These are phyloP conservation scores for Theileria equi DNA, from an alignment of 169 alveolate species.

Conservation along the genomic window DNA sequence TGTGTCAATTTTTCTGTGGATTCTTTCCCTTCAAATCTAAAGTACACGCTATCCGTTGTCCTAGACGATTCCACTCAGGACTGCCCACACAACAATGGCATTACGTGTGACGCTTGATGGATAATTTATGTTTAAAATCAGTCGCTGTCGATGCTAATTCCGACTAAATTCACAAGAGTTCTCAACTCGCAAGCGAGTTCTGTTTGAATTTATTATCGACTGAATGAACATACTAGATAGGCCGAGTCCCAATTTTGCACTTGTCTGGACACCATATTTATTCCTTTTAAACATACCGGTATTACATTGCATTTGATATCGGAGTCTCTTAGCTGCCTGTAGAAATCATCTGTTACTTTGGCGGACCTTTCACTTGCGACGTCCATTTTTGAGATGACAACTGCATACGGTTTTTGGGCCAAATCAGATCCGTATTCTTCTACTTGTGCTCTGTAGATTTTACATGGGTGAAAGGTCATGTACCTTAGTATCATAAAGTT, in stretches of 20 bases:
- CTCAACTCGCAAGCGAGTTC: too few species aligned
- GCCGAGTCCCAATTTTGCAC: slow-evolving; percentile 49
- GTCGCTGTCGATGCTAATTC: too few species aligned
- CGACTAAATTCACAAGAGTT: too few species aligned
- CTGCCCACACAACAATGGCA: too few species aligned
- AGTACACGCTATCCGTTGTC: too few species aligned
- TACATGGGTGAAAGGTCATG: too few species aligned
- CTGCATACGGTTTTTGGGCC: slow-evolving; percentile 36
- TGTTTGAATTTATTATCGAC: too few species aligned
- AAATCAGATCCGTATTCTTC: slow-evolving; percentile 22
- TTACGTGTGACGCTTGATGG: too few species aligned
- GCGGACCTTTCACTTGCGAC: slow-evolving; percentile 20
- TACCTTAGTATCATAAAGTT: slow-evolving; percentile 37
- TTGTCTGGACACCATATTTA: slow-evolving; percentile 16
- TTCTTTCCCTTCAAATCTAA: too few species aligned
- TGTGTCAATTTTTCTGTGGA: too few species aligned
- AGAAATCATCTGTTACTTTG: slow-evolving; percentile 16
- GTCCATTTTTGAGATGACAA: slow-evolving; percentile 57
- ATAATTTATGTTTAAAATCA: too few species aligned
- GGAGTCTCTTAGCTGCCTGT: slow-evolving; percentile 1
- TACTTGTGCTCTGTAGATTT: slow-evolving; percentile 17
- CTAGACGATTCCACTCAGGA: too few species aligned
- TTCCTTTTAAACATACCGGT: slow-evolving; percentile 19
- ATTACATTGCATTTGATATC: slow-evolving; percentile 7
- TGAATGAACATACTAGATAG: background rate